Evolutionary conservation across 345 rosid species (phyloP).

Genomic region (Populus euphratica): DNA sequence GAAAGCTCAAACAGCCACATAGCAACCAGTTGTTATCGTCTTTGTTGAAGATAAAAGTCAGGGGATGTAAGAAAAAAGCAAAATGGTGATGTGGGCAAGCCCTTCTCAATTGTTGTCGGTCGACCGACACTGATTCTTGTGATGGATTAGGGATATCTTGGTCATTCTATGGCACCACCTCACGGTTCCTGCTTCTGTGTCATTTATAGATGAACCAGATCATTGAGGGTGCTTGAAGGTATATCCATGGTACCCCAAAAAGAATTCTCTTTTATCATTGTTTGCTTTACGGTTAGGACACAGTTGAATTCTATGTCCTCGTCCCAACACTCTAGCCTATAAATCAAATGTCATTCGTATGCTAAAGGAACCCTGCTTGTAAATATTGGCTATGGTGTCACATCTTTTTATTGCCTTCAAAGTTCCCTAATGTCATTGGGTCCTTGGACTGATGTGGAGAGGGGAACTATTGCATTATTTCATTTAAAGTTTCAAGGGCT

Average conservation of each 20-base stretch:
- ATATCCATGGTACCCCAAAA: constrained; percentile 14
- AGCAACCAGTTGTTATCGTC: constrained; percentile 31
- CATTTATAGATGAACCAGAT: constrained; percentile 1
- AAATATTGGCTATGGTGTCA: neutral
- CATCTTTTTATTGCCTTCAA: neutral
- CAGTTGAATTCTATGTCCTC: neutral
- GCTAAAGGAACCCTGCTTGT: neutral
- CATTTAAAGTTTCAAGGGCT: neutral
- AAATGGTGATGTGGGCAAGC: constrained; percentile 31
- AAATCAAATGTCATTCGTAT: neutral
- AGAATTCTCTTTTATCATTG: constrained; percentile 7
- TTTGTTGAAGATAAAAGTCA: neutral
- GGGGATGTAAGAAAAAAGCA: neutral
- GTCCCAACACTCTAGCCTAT: neutral
- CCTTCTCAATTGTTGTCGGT: constrained; percentile 19
- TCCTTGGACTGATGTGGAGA: neutral
- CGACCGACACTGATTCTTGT: constrained; percentile 21
- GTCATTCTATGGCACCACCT: constrained; percentile 13
- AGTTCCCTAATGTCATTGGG: neutral
- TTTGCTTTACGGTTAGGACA: constrained; percentile 9
- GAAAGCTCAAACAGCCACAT: constrained; percentile 8
- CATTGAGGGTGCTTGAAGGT: neutral
- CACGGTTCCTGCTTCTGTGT: neutral
- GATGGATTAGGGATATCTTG: neutral
- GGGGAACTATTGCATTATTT: neutral